phyloP scores from a whole-genome alignment of 2,329 filamentous ascomycete genomes.

The Aspergillus melleus region DNA sequence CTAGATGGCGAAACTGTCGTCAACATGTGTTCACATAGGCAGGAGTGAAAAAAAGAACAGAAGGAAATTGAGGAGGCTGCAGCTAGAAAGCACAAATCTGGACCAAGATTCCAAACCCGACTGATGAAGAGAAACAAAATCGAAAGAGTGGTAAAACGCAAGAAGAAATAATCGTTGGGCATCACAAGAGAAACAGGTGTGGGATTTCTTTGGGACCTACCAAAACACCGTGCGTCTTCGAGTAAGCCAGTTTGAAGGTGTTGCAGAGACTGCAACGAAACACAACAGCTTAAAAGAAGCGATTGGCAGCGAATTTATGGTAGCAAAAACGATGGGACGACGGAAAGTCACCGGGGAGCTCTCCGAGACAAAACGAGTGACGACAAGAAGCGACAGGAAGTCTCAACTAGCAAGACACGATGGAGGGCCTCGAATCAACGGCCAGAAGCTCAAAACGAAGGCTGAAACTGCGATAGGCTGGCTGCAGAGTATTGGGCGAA shows the following conservation, averaged over 20 bases:
- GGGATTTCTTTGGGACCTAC: slow-evolving; percentile 31
- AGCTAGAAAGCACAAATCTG: slow-evolving; percentile 18
- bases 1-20: slow-evolving; percentile 24
- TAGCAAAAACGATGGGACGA: slow-evolving; percentile 40
- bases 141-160: not conserved
- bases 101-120: slow-evolving; percentile 17
- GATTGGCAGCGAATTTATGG: slow-evolving; percentile 48
- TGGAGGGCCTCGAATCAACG: slow-evolving; percentile 37
- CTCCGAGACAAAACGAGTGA: slow-evolving; percentile 49
- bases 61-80: slow-evolving; percentile 3
- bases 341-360: slow-evolving; percentile 32
- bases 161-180: slow-evolving; percentile 14
- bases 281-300: slow-evolving; percentile 43
- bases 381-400: slow-evolving; percentile 36
- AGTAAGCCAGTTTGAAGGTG: slow-evolving; percentile 53
- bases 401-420: slow-evolving; percentile 32
- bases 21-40: slow-evolving; percentile 7
- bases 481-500: slow-evolving; percentile 31
- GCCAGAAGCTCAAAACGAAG: slow-evolving; percentile 27
- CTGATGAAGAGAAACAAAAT: not conserved
- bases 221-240: slow-evolving; percentile 47
- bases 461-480: slow-evolving; percentile 31
- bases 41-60: not conserved
- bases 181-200: slow-evolving; percentile 25
- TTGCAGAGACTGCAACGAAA: slow-evolving; percentile 46